Conservation (phyloP, 2,329 filamentous ascomycete species). For the Diplodia seriata region DNA sequence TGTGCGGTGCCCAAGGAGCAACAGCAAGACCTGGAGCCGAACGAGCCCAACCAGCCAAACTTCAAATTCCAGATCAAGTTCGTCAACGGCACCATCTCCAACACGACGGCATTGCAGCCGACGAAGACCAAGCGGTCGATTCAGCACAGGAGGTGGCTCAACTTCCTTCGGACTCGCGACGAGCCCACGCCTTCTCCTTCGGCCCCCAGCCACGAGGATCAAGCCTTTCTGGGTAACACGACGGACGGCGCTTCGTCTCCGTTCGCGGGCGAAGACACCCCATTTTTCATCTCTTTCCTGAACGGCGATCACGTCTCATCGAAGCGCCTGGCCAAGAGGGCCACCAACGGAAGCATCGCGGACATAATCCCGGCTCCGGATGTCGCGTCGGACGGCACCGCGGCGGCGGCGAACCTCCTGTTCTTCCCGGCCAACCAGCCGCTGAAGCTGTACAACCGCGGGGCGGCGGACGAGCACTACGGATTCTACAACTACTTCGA, state of each 20-base stretch:
- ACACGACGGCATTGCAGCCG: conserved; percentile 44
- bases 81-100: conserved; percentile 57
- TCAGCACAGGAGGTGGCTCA: conserved; percentile 43
- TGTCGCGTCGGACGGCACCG: conserved; percentile 71
- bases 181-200: conserved; percentile 58
- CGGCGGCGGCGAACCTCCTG: conserved; percentile 73
- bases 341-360: conserved; percentile 51
- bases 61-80: conserved; percentile 78
- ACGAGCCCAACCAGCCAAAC: conserved; percentile 72
- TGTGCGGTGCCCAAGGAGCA: conserved; percentile 83
- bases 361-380: conserved; percentile 68
- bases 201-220: conserved; percentile 70
- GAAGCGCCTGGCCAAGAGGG: conserved; percentile 48
- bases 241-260: conserved; percentile 74
- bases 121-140: conserved; percentile 17
- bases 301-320: conserved; percentile 40
- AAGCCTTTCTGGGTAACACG: conserved; percentile 82
- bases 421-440: conserved; percentile 75
- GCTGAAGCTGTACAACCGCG: conserved; percentile 83
- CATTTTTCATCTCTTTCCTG: conserved; percentile 83
- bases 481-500: conserved; percentile 94
- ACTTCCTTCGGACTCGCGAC: conserved; percentile 41
- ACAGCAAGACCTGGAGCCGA: conserved; percentile 68
- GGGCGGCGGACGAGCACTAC: conserved; percentile 81
- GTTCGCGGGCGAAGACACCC: conserved; percentile 85